A percentile compares a stretch with the other conserved stretches of the same genome.
phyloP scores from a whole-genome alignment of 345 rosid species.

The Euphorbia pulcherrima region DNA sequence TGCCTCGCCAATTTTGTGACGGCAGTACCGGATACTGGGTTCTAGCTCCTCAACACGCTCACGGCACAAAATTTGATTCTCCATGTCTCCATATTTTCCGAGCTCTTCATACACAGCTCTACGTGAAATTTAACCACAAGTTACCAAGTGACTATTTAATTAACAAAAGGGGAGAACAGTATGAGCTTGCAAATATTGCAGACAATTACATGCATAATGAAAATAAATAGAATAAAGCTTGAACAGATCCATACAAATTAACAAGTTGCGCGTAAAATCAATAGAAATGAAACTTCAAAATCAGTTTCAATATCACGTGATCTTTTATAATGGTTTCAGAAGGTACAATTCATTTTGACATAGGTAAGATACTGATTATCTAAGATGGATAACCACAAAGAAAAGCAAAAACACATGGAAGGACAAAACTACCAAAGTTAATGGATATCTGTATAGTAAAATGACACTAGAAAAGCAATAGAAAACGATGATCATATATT shows the following conservation, averaged over 20 bases:
- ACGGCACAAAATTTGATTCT: constrained; percentile 91
- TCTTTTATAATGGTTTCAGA: neutral
- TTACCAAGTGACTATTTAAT: neutral
- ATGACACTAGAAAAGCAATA: neutral
- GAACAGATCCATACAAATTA: neutral
- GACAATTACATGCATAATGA: neutral
- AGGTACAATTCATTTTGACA: neutral
- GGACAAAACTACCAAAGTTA: neutral
- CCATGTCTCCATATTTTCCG: constrained; percentile 93
- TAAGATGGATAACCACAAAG: neutral
- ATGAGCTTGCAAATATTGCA: neutral
- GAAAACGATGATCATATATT: neutral
- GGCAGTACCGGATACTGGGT: constrained; percentile 87
- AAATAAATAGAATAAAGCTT: neutral
- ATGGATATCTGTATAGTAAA: neutral
- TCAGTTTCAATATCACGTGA: neutral
- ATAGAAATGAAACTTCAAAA: neutral
- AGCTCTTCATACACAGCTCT: constrained; percentile 99
- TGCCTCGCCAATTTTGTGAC: constrained; percentile 89
- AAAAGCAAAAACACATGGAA: neutral
- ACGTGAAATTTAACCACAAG: constrained; percentile 15
- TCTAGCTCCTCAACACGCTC: constrained; percentile 97
- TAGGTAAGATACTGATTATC: neutral
- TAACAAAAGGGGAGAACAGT: neutral
- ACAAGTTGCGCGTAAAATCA: neutral